These are phyloP conservation scores for Monosporascus sp. DNA, from an alignment of 2,329 filamentous ascomycete genomes.

Conservation along the genomic window DNA sequence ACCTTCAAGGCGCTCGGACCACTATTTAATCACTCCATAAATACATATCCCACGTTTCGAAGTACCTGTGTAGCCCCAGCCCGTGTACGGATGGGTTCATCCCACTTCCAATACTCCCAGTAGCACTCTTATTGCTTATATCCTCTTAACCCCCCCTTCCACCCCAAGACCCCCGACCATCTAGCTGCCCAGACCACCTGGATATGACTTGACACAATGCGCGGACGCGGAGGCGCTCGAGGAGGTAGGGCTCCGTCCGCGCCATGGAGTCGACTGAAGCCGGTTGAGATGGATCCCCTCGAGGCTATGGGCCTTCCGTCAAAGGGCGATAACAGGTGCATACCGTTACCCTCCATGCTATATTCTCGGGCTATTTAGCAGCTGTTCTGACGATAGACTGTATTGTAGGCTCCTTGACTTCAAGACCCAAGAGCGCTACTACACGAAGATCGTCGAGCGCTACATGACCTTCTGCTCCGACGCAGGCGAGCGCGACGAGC, in stretches of 20 bases:
- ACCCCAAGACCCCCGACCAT: not conserved
- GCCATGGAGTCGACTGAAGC: conserved; percentile 67
- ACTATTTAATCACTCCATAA: no score
- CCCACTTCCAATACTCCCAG: no score
- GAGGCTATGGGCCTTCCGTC: conserved; percentile 81
- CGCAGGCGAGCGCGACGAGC: conserved; percentile 62
- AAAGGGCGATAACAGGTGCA: conserved; percentile 81
- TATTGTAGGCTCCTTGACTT: conserved; percentile 58
- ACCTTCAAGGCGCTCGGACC: no score
- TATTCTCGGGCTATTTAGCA: no score
- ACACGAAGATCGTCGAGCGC: conserved; percentile 77
- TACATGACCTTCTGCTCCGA: conserved; percentile 87
- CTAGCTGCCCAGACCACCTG: conserved; percentile 3
- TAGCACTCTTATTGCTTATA: not conserved
- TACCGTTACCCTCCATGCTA: conserved; percentile 2
- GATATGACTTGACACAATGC: conserved; percentile 27
- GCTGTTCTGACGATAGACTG: not conserved
- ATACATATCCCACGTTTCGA: no score
- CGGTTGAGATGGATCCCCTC: conserved; percentile 68
- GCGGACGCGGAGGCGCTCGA: conserved; percentile 26
- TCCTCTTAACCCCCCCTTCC: not conserved
- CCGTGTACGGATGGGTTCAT: no score
- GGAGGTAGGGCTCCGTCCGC: conserved; percentile 39
- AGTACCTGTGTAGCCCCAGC: no score
- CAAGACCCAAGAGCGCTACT: conserved; percentile 79